Conservation (phyloP, 2,329 filamentous ascomycete genomes). For the Monosporascus sp. region DNA sequence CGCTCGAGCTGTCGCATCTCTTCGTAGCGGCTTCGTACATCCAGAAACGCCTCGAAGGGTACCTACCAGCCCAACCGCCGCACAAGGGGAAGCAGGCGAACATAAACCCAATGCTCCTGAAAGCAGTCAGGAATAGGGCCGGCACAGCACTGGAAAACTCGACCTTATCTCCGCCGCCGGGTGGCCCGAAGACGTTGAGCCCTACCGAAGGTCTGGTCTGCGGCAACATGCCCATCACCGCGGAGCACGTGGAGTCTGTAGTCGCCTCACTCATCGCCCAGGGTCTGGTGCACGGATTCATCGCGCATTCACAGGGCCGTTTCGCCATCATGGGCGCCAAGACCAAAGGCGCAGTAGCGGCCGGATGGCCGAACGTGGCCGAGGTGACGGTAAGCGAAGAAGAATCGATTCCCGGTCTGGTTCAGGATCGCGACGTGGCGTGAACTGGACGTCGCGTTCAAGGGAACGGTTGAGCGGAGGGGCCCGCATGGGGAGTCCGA, state of each 20-base stretch:
- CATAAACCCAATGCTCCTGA: slow-evolving; percentile 47
- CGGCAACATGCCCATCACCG: slow-evolving; percentile 55
- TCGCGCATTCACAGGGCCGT: slow-evolving; percentile 69
- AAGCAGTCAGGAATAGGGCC: slow-evolving; percentile 43
- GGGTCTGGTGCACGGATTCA: slow-evolving; percentile 76
- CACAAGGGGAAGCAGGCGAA: slow-evolving; percentile 32
- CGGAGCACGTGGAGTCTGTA: slow-evolving; percentile 69
- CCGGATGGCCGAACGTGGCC: slow-evolving; percentile 74
- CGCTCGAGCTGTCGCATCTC: slow-evolving; percentile 67
- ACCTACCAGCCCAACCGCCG: slow-evolving; percentile 35
- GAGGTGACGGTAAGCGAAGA: slow-evolving; percentile 56
- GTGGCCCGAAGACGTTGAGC: slow-evolving; percentile 41
- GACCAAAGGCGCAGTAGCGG: slow-evolving; percentile 56
- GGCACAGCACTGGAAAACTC: slow-evolving; percentile 24
- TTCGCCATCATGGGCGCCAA: slow-evolving; percentile 80
- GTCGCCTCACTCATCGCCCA: slow-evolving; percentile 74
- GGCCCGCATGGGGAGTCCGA: neutral
- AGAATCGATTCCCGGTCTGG: slow-evolving; percentile 22
- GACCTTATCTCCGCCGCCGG: slow-evolving; percentile 43
- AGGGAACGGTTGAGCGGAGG: too few relatives aligned
- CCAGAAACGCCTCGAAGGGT: slow-evolving; percentile 59
- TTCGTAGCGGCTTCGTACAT: slow-evolving; percentile 58
- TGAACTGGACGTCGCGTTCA: neutral
- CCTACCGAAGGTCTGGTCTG: slow-evolving; percentile 58
- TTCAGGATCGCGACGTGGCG: neutral